Base-by-base conservation (phyloP, 2,329 filamentous ascomycete species). In the Didymella segeticola region DNA sequence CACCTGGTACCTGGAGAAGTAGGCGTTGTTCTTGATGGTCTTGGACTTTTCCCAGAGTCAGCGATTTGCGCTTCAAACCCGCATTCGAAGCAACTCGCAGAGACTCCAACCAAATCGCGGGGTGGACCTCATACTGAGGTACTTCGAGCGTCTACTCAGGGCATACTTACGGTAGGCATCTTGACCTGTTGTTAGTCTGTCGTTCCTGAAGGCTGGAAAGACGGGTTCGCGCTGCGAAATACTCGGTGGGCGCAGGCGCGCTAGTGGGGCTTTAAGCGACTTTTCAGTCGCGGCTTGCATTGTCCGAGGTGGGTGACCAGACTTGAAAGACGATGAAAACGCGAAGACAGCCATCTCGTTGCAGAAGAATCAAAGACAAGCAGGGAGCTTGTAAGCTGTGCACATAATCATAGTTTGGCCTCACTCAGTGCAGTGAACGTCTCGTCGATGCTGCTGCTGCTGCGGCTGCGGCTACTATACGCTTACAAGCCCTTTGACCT, bases 1-100 rank as follows among this genome's bases (percentile, higher is more conserved):
- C 79, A 95, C 97, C 86, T 99, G 95, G 88, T 90, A 99, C 82
- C 95, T 92, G 91, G 91, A 96, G 87, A 90, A 97, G 91, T 98
- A 99, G 79, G 95, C 90, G 82, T 89, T 92, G 86, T 89, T 96
- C 90, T 98, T 98, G 79, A 95, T 86, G 79, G 89, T 81, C 88
- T 98, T 98, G 86, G 90, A 87, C 92, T 96, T 78, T 70, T 52
- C 80, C 83, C 84, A 88, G 90, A 96, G 91, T 97, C 93, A 97
- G 93, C 93, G 97, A 96, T 96, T 96, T 87, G 87, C 93, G 92
- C 93, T 97, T 97, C 93, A 97, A 93, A 73, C 78, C 79, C 66
- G 64, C 66, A 69, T 80, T 80, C 93, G 93, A 97, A 97, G 92
- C 92, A 96, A 91, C 91, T 97, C 97, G 93, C 71, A 70, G 62